Conservation (phyloP, 2,329 filamentous ascomycete species). For the Botrytis byssoidea region DNA sequence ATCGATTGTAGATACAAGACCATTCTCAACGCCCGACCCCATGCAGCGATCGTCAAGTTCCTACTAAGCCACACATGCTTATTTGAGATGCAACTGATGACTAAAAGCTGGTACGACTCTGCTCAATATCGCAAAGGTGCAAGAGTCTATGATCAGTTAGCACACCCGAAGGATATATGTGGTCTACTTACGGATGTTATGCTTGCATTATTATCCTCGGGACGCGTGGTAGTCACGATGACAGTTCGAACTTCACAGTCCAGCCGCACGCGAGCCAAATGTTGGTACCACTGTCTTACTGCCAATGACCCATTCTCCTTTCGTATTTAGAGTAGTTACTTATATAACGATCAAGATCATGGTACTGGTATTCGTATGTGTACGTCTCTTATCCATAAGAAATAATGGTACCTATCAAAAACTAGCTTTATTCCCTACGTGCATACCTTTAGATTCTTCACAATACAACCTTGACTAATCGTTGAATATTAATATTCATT, state of each 20-base stretch:
- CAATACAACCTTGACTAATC: background rate
- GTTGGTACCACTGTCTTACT: background rate
- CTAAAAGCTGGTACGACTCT: background rate
- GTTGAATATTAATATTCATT: background rate
- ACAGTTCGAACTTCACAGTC: too few relatives aligned
- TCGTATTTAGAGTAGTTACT: background rate
- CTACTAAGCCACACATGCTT: background rate
- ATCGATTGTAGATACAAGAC: background rate
- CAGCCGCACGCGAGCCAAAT: background rate
- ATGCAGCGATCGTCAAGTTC: background rate
- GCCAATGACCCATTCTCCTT: background rate
- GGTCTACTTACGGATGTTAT: background rate
- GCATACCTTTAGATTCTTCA: background rate
- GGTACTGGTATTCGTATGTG: background rate
- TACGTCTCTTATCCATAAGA: background rate
- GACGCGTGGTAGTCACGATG: background rate
- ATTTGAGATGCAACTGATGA: background rate
- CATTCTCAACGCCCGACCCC: too few relatives aligned
- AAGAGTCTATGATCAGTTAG: background rate
- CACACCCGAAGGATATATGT: background rate
- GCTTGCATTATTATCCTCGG: background rate
- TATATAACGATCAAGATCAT: background rate
- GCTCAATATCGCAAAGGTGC: background rate
- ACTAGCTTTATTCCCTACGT: background rate
- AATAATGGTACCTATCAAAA: background rate